These are phyloP conservation scores for Lactifluus piperatus DNA, from an alignment of 768 basidiomycete genomes.

Conservation along the genomic window DNA sequence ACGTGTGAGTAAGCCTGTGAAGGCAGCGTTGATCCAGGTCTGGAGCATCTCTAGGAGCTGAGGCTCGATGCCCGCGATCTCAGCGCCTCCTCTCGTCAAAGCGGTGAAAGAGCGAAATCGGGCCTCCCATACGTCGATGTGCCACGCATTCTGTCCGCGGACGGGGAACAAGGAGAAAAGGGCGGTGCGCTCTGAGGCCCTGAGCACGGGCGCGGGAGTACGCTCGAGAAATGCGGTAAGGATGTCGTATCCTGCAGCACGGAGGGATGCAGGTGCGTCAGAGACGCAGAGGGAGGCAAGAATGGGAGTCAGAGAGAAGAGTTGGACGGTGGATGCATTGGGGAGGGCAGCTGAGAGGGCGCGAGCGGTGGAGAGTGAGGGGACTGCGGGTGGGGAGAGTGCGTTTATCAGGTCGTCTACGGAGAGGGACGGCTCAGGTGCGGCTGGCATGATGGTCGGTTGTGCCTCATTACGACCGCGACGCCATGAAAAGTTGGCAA, in stretches of 20 bases:
- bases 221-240: conserved; percentile 63
- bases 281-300: conserved; percentile 48
- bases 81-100: conserved; percentile 50
- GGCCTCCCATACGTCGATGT: conserved; percentile 59
- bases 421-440: conserved; percentile 25
- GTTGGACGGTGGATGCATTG: conserved; percentile 34
- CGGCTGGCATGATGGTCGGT: conserved; percentile 18
- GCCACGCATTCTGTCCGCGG: conserved; percentile 39
- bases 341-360: conserved; percentile 46
- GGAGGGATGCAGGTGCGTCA: conserved; percentile 46
- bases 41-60: conserved; percentile 47
- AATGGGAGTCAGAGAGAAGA: conserved; percentile 48
- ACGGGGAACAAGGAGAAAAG: conserved; percentile 58
- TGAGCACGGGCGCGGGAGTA: conserved; percentile 36
- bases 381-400: conserved; percentile 47
- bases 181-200: conserved; percentile 50
- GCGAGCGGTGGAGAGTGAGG: conserved; percentile 57
- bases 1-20: conserved; percentile 36
- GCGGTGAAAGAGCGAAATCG: conserved; percentile 60
- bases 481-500: conserved; percentile 35
- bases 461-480: conserved; percentile 12
- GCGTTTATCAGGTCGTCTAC: conserved; percentile 41
- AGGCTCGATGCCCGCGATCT: conserved; percentile 57
- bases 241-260: conserved; percentile 64
- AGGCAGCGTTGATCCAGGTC: conserved; percentile 59